Percentiles rank a stretch among this genome's conserved stretches.
Evolutionary conservation across 169 alveolate genomes (phyloP).

Genomic region (Plasmodium knowlesi): DNA sequence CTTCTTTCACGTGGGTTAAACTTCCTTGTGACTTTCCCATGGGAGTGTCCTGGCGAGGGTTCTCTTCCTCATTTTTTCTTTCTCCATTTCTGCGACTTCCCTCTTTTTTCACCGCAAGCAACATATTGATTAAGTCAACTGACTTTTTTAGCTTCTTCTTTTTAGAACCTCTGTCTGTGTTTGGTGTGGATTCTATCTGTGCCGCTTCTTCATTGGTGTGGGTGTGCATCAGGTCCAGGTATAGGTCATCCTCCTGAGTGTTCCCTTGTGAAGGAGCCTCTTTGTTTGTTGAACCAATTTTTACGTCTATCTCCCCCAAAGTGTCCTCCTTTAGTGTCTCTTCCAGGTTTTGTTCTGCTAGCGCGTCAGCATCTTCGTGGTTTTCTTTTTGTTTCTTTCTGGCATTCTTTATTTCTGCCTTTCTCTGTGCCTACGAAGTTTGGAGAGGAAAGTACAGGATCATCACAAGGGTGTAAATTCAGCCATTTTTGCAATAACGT

Average conservation of each 20-base stretch:
- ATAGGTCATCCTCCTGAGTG: background rate
- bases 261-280: background rate
- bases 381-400: slow-evolving; percentile 2
- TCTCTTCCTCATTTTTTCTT: background rate
- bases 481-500: background rate
- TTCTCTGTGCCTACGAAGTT: slow-evolving; percentile 40
- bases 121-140: slow-evolving; percentile 1
- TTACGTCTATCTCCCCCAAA: background rate
- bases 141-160: slow-evolving; percentile 25
- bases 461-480: background rate
- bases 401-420: slow-evolving; percentile 37
- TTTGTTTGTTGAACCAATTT: background rate
- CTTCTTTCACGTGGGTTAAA: background rate
- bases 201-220: background rate
- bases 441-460: background rate
- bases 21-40: background rate
- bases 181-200: background rate
- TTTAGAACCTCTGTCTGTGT: background rate
- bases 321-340: slow-evolving; percentile 30
- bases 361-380: background rate
- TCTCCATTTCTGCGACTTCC: background rate
- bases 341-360: background rate
- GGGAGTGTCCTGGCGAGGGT: background rate
- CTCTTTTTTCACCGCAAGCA: background rate
- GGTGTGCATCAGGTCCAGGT: background rate